Base-by-base conservation (phyloP, 2,329 filamentous ascomycete genomes). In the Calonectria pseudoreteaudii region DNA sequence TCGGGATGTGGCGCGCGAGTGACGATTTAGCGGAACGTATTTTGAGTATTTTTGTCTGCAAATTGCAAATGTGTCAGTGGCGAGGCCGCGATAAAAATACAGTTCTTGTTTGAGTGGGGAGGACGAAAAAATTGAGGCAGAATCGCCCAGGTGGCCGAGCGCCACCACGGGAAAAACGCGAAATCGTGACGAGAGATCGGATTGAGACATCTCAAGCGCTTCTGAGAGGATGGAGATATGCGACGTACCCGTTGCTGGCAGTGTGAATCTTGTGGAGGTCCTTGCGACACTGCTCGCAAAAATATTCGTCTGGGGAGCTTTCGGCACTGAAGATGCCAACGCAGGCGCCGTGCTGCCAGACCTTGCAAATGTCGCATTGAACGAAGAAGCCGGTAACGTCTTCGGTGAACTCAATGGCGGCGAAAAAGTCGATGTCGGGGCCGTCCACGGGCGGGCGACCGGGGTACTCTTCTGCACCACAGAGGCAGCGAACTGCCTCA, bases 281-380 rank as follows among this genome's bases (percentile, higher is more conserved):
- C 83, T 95, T 95, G 78, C 94, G 93, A 86, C 97, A 99, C 84
- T 95, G 91, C 86, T 99, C 97, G 86, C 97, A 99, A 83, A 97
- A 99, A 87, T 99, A 99, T 85, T 98, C 96, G 69, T 98, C 96
- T 13, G 97, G 97, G 77, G 95, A 96, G 83, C 94, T 93, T 79
- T 94, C 93, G 85, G 98, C 96, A 79, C 97, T 97, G 87, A 98
- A 95, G 81, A 99, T 98, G 74, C 97, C 96, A 73, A 99, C 96
- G 82, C 97, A 99, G 74, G 96, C 96, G 81, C 97, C 97, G 84
- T 99, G 97, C 84, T 99, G 97, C 97, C 96, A 99, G 76, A 98
- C 97, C 84, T 98, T 97, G 88, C 97, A 99, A 77, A 94, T 90
- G 86, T 98, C 97, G 90, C 97, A 99, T 87, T 98, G 96, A 78